Conservation (phyloP, 768 basidiomycete species). For the Gelatoporia subvermispora region DNA sequence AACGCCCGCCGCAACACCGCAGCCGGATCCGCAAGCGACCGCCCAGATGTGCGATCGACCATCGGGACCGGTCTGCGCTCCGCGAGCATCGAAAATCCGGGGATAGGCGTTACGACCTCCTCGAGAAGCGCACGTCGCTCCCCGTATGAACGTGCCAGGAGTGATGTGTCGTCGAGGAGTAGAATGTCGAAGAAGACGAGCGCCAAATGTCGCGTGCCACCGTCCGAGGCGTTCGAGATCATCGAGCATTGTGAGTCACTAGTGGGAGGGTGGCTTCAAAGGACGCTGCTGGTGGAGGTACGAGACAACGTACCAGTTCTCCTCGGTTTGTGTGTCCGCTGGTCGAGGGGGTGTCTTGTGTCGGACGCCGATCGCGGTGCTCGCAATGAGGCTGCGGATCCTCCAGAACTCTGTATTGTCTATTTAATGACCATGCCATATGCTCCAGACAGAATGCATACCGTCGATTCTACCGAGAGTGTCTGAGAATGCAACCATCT, state of each 20-base stretch:
- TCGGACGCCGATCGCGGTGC: constrained; percentile 53
- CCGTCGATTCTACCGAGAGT: constrained; percentile 58
- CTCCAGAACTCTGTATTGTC: constrained; percentile 66
- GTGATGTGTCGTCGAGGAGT: constrained; percentile 53
- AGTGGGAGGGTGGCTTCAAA: background rate
- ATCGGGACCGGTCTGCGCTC: constrained; percentile 47
- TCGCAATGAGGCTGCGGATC: constrained; percentile 55
- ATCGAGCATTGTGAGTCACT: constrained; percentile 36
- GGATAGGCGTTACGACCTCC: constrained; percentile 42
- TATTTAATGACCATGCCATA: background rate
- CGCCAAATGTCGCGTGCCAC: constrained; percentile 53
- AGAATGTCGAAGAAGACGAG: constrained; percentile 88
- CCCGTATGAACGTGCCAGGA: constrained; percentile 53
- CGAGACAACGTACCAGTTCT: background rate
- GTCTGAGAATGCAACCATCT: constrained; percentile 84
- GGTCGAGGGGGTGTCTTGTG: constrained; percentile 9
- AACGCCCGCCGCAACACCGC: constrained; percentile 41
- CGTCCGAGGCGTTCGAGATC: constrained; percentile 32
- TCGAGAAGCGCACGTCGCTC: constrained; percentile 62
- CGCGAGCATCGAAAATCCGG: constrained; percentile 63
- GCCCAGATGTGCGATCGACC: constrained; percentile 14
- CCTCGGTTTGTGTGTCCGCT: constrained; percentile 2
- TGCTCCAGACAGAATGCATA: constrained; percentile 26
- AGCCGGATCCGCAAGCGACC: constrained; percentile 1
- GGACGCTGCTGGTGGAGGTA: constrained; percentile 2